These are phyloP conservation scores for Albugo candida DNA, from an alignment of 352 stramenopile genomes.

Conservation along the genomic window DNA sequence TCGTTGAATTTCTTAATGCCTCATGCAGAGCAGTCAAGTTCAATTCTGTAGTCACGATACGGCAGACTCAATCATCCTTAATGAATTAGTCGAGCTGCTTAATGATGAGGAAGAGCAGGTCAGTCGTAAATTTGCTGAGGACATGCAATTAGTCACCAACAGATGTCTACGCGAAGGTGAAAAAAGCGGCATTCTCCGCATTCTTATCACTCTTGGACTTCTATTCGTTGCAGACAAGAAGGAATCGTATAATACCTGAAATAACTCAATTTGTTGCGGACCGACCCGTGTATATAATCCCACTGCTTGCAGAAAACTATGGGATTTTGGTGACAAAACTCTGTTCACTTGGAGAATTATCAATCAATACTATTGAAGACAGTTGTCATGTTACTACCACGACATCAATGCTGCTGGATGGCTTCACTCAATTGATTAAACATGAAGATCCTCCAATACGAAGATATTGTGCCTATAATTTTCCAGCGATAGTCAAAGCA, in stretches of 20 bases:
- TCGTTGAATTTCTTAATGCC: background rate
- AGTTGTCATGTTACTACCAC: conserved; percentile 14
- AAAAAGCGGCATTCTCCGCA: conserved; percentile 49
- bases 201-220: conserved; percentile 58
- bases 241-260: conserved; percentile 46
- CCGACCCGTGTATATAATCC: conserved; percentile 37
- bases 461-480: conserved; percentile 57
- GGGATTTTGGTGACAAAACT: conserved; percentile 48
- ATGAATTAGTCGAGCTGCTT: conserved; percentile 51
- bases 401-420: conserved; percentile 27
- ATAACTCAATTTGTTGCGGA: conserved; percentile 30
- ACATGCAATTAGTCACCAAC: background rate
- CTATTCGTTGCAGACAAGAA: conserved; percentile 29
- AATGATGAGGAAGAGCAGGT: conserved; percentile 73
- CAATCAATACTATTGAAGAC: background rate
- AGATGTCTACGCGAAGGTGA: conserved; percentile 20
- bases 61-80: conserved; percentile 38
- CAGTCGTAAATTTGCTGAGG: background rate
- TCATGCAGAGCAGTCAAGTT: background rate
- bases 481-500: conserved; percentile 51
- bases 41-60: conserved; percentile 24
- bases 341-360: conserved; percentile 27
- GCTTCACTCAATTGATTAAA: conserved; percentile 34
- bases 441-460: conserved; percentile 40
- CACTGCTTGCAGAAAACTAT: conserved; percentile 26